Base-by-base conservation (phyloP, 169 alveolate genomes). In the Plasmodium gallinaceum region DNA sequence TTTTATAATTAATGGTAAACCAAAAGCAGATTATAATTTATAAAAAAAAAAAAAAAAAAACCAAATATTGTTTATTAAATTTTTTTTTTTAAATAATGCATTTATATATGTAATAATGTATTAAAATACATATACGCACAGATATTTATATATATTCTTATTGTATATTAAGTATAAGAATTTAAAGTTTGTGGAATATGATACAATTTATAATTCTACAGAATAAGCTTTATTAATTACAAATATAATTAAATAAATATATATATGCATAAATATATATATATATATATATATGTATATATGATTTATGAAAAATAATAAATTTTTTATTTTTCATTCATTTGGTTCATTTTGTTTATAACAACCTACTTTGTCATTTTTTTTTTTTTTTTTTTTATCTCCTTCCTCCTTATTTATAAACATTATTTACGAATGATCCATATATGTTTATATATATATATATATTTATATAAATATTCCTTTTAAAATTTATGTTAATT, bases 81-180 rank as follows among this genome's bases (percentile, higher is more conserved):
- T 66, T 66, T 39, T 39, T 68, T 69, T 69, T 48, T 69, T 69
- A 9, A 69, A 69, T 45, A 62, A 20, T 22, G 22, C 62, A 69
- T 45, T 69, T n/a, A n/a, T 43, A 45, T 46, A 12, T 69, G 64
- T 43, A 12, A 45, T 45, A 45, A 43, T 66, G 60, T 66, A 66
- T 66, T 69, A 46, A 43, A 45, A 69, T 16, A 18, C 37, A 46
- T 46, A 45, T 32, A 64, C 26, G 26, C 12, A 37, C 20, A 6
- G 5, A 57, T 57, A 64, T 64, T 16, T 9, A 5, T 32, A 64
- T 26, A 26, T 64, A 20, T 64, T 10, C 51, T 10, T 37, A 4
- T 64, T 37, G 8, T 64, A 32, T 62, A 62, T 62, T 64, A 26
- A 26, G 7, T 64, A 26, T 64, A 64, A 24, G 32, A 5, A 37